These are phyloP conservation scores for Sarcodon sp. DNA, from an alignment of 768 basidiomycete species.

Conservation along the genomic window DNA sequence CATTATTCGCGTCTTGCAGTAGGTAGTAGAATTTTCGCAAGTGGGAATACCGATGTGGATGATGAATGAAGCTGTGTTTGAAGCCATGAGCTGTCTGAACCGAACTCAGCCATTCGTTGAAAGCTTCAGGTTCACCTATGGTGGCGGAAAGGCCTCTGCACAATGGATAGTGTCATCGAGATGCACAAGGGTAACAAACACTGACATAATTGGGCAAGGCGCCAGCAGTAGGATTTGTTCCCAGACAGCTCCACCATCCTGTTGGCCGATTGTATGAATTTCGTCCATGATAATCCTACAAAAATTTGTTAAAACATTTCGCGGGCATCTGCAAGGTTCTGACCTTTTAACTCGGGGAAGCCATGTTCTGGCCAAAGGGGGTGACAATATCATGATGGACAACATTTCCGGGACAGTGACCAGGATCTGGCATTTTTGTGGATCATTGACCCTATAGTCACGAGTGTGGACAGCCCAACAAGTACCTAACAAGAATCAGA, in stretches of 20 bases:
- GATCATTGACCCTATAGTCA: slow-evolving; percentile 48
- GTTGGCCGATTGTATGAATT: slow-evolving; percentile 58
- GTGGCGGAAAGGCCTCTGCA: slow-evolving; percentile 60
- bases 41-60: slow-evolving; percentile 62
- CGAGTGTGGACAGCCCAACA: slow-evolving; percentile 58
- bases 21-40: slow-evolving; percentile 55
- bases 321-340: slow-evolving; percentile 1
- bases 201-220: slow-evolving; percentile 61
- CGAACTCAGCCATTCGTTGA: slow-evolving; percentile 51
- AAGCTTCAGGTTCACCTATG: slow-evolving; percentile 48
- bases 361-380: slow-evolving; percentile 48
- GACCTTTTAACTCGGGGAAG: slow-evolving; percentile 49
- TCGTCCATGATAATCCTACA: slow-evolving; percentile 56
- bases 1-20: slow-evolving; percentile 14
- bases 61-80: slow-evolving; percentile 44
- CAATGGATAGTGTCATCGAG: neutral
- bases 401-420: slow-evolving; percentile 66
- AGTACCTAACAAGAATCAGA: slow-evolving; percentile 24
- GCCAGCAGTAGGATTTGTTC: slow-evolving; percentile 62
- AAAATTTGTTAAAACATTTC: too few relatives aligned
- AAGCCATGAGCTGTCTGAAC: slow-evolving; percentile 49
- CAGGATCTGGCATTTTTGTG: slow-evolving; percentile 58
- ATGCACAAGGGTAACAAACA: slow-evolving; percentile 3
- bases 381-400: slow-evolving; percentile 57
- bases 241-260: slow-evolving; percentile 60